Percentiles rank a stretch among this genome's conserved stretches.
phyloP scores from a whole-genome alignment of 2,329 filamentous ascomycete species.

The Chaetomiaceae sp. region DNA sequence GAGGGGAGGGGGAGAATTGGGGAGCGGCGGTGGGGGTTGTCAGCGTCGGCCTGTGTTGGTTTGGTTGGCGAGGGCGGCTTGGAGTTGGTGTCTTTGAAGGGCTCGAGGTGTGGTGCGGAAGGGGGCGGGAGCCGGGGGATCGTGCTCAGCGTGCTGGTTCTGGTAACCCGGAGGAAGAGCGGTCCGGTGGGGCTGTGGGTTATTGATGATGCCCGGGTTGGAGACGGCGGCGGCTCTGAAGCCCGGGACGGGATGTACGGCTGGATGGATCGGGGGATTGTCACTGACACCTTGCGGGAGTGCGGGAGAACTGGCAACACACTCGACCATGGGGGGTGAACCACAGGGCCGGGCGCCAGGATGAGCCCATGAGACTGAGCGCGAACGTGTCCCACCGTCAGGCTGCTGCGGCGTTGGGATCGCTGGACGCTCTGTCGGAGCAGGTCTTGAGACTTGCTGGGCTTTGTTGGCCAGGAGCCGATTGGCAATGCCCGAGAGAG shows the following conservation, averaged over 20 bases:
- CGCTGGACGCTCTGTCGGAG: constrained; percentile 16
- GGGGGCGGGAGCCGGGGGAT: constrained; percentile 16
- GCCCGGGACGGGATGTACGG: constrained; percentile 1
- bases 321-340: not conserved
- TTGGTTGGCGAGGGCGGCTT: constrained; percentile 7
- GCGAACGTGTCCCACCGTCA: constrained; percentile 9
- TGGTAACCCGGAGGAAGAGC: constrained; percentile 14
- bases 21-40: not conserved
- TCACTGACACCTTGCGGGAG: constrained; percentile 8
- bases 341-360: constrained; percentile 4
- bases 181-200: constrained; percentile 5
- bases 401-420: constrained; percentile 11
- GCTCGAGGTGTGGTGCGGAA: not conserved
- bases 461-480: constrained; percentile 10
- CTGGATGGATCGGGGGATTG: constrained; percentile 4
- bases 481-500: constrained; percentile 2
- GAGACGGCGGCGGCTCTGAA: constrained; percentile 8
- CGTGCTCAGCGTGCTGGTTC: constrained; percentile 18
- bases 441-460: constrained; percentile 9
- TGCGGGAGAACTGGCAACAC: not conserved
- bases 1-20: constrained; percentile 5
- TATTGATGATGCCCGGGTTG: not conserved
- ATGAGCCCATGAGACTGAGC: constrained; percentile 3
- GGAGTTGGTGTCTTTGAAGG: not conserved
- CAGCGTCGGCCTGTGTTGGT: not conserved